Evolutionary conservation across 257 asterid species (phyloP), one percentile per base, ranked within the genome.

Genomic region (Scutellaria barbata): DNA sequence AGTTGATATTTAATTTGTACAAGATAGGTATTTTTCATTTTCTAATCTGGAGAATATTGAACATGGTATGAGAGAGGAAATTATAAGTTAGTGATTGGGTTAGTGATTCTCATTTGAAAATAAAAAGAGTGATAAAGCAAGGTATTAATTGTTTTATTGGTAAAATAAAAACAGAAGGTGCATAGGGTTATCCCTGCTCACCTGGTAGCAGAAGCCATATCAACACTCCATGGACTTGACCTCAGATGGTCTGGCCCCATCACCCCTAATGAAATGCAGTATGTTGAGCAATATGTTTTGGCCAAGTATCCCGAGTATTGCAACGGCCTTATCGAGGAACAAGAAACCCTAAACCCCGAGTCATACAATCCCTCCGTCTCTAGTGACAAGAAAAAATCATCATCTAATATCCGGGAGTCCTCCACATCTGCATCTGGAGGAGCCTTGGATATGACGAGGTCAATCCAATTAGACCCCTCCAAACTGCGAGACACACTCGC

Each of bases 231-330:
- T 37, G 97, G 97, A 10, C 79, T 84, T 40, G 96, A 85, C 75
- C 89, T 90, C 0, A 78, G 97, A 66, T 90, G 97, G 97, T 90
- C 96, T 11, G 96, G 96, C 8, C 97, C 97, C 66, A 90, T 90
- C 63, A 90, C 97, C 7, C 97, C 96, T 0, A 77, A 60, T 3
- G 97, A 89, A 79, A 85, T 81, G 87, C 88, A 84, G 69, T 90
- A 87, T 67, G 97, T 90, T 9, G 86, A 89, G 68, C 86, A 90
- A 18, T 90, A 90, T 47, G 95, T 90, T 0, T 75, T 87, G 7
- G 95, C 97, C 5, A 90, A 89, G 71, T 88, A 90, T 25, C 97
- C 96, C 0, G 97, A 90, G 48, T 89, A 87, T 73, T 77, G 79
- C 80, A 87, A 84, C 63, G 95, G 96, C 72, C 87, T 90, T 7